Conservation (phyloP, 2,329 filamentous ascomycete genomes). For the Trichoderma cornu-damae region DNA sequence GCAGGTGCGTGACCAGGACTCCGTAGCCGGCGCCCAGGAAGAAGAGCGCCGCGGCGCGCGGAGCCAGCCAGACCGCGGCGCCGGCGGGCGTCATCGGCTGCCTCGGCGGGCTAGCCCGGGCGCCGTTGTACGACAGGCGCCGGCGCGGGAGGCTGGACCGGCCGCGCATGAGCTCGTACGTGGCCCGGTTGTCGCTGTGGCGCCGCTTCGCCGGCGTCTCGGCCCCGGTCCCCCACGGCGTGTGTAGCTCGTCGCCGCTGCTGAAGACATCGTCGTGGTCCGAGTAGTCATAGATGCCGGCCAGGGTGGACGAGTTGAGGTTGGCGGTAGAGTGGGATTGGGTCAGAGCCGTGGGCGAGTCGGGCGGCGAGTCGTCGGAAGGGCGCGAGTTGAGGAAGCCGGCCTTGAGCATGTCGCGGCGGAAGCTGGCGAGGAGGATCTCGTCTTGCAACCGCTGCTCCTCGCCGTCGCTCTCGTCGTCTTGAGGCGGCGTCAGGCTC, state of each 20-base stretch:
- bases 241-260: slow-evolving; percentile 49
- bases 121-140: slow-evolving; percentile 33
- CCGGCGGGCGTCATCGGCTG: slow-evolving; percentile 24
- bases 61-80: slow-evolving; percentile 42
- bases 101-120: slow-evolving; percentile 25
- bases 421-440: slow-evolving; percentile 22
- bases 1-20: slow-evolving; percentile 71
- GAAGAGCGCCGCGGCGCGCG: slow-evolving; percentile 65
- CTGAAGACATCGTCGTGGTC: slow-evolving; percentile 38
- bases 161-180: slow-evolving; percentile 41
- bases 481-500: slow-evolving; percentile 42
- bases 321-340: slow-evolving; percentile 77
- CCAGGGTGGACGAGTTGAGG: slow-evolving; percentile 81
- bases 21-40: slow-evolving; percentile 78
- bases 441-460: slow-evolving; percentile 15
- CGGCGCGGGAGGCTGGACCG: slow-evolving; percentile 34
- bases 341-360: slow-evolving; percentile 43
- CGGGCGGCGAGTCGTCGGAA: slow-evolving; percentile 35
- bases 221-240: slow-evolving; percentile 74
- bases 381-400: slow-evolving; percentile 36
- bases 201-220: slow-evolving; percentile 55
- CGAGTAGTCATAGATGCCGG: slow-evolving; percentile 79
- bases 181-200: slow-evolving; percentile 41
- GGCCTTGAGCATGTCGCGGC: slow-evolving; percentile 32
- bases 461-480: slow-evolving; percentile 29